phyloP scores from a whole-genome alignment of 805 yeast species.

The Yarrowia divulgata region DNA sequence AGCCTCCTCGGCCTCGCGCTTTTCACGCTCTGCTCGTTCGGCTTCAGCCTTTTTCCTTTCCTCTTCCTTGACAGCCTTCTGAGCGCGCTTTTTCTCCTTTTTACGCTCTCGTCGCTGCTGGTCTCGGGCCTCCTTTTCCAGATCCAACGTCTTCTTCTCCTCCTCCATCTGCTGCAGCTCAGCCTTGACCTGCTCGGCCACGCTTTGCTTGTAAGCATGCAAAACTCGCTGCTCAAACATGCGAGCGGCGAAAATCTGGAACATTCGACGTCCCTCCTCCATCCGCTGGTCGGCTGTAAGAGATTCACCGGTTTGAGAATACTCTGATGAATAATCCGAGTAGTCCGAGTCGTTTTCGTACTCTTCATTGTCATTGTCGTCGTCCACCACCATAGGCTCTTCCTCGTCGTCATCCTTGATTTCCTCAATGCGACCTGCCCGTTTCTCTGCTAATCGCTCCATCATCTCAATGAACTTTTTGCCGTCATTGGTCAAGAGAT shows the following conservation, averaged over 20 bases:
- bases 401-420: conserved; percentile 47
- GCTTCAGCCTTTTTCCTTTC: conserved; percentile 50
- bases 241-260: conserved; percentile 80
- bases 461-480: conserved; percentile 77
- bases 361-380: conserved; percentile 53
- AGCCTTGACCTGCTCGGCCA: conserved; percentile 63
- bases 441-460: conserved; percentile 67
- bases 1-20: conserved; percentile 11
- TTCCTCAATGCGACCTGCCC: conserved; percentile 53
- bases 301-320: conserved; percentile 49
- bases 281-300: conserved; percentile 59
- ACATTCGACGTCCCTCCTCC: conserved; percentile 79
- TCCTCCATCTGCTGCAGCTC: conserved; percentile 50
- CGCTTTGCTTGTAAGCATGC: conserved; percentile 77
- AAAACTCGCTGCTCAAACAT: conserved; percentile 76
- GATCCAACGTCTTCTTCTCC: conserved; percentile 46
- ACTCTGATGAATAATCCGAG: conserved; percentile 42
- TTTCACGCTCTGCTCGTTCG: conserved; percentile 49
- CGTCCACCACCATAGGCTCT: conserved; percentile 45
- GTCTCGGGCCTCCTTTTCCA: conserved; percentile 50
- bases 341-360: conserved; percentile 53
- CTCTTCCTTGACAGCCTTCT: conserved; percentile 53
- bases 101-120: conserved; percentile 53
- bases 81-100: conserved; percentile 53
- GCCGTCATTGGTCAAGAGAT: conserved; percentile 79